Evolutionary conservation across 2,329 filamentous ascomycete species (phyloP).

Genomic region (Boeremia lycopersici): DNA sequence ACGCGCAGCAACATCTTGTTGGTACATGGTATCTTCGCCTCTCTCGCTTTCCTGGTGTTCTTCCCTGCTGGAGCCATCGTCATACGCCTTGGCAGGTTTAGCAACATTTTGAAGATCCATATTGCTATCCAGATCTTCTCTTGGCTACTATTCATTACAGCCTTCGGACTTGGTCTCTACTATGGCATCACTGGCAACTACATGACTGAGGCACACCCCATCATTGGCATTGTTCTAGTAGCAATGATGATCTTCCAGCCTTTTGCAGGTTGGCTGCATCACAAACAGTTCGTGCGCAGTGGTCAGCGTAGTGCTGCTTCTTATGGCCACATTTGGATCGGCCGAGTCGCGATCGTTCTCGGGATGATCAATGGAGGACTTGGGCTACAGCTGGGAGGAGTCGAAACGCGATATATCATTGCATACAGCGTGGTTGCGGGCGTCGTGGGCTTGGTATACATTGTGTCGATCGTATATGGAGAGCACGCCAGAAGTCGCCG

Average conservation of each 20-base stretch:
- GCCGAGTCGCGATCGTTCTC: slow-evolving; percentile 55
- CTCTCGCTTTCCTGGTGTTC: slow-evolving; percentile 45
- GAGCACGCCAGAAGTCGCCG: slow-evolving; percentile 6
- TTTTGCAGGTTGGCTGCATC: slow-evolving; percentile 56
- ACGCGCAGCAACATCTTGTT: slow-evolving; percentile 23
- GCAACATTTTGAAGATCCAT: slow-evolving; percentile 47
- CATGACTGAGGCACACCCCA: slow-evolving; percentile 50
- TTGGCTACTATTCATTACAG: slow-evolving; percentile 52
- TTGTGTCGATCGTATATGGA: slow-evolving; percentile 5
- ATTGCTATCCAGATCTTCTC: slow-evolving; percentile 53
- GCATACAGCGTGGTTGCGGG: slow-evolving; percentile 56
- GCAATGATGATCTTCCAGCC: slow-evolving; percentile 60
- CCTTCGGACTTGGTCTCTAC: slow-evolving; percentile 56
- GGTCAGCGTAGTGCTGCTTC: slow-evolving; percentile 51
- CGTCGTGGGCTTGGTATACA: slow-evolving; percentile 43
- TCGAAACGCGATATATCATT: slow-evolving; percentile 37
- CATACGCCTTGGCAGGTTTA: slow-evolving; percentile 46
- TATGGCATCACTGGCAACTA: slow-evolving; percentile 48
- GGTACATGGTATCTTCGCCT: slow-evolving; percentile 47
- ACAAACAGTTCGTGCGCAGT: slow-evolving; percentile 54
- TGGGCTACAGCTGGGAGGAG: slow-evolving; percentile 50
- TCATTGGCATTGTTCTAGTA: slow-evolving; percentile 59
- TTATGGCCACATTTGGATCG: slow-evolving; percentile 60
- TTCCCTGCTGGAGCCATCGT: slow-evolving; percentile 50
- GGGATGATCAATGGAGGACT: slow-evolving; percentile 62